Evolutionary conservation across 2,329 filamentous ascomycete species (phyloP).

Genomic region (Colletotrichum gigasporum): DNA sequence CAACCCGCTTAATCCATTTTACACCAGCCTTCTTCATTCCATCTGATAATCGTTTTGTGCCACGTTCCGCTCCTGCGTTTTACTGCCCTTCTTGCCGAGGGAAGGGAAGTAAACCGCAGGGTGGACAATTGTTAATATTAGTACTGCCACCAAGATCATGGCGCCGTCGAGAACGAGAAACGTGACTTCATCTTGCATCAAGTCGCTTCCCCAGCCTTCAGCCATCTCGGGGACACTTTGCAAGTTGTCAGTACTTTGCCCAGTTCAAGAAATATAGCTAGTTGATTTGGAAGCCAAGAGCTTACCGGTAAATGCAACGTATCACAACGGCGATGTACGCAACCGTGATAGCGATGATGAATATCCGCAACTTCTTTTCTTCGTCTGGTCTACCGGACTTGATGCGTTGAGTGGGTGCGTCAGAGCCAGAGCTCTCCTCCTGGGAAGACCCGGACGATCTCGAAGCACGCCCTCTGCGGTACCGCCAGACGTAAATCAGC

Average conservation of each 20-base stretch:
- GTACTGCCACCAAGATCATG: slow-evolving; percentile 28
- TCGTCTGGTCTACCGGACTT: background rate
- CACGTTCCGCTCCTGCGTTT: too few relatives aligned
- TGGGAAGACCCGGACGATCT: background rate
- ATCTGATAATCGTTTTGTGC: too few relatives aligned
- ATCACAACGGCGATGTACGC: slow-evolving; percentile 25
- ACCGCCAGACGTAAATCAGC: slow-evolving; percentile 19
- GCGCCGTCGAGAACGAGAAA: slow-evolving; percentile 33
- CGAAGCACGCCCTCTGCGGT: background rate
- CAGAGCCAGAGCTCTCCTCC: background rate
- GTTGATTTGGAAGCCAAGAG: background rate
- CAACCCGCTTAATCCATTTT: too few relatives aligned
- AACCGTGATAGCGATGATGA: slow-evolving; percentile 16
- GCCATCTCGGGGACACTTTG: slow-evolving; percentile 22
- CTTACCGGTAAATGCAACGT: slow-evolving; percentile 32
- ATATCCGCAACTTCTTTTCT: slow-evolving; percentile 11
- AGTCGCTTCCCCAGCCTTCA: slow-evolving; percentile 28
- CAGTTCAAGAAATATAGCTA: background rate
- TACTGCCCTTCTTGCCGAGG: too few relatives aligned
- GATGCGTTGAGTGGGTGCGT: background rate
- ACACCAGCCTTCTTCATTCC: too few relatives aligned
- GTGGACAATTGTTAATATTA: slow-evolving; percentile 21
- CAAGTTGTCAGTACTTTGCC: background rate
- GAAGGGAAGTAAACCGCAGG: slow-evolving; percentile 30
- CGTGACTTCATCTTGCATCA: slow-evolving; percentile 31